Base-by-base conservation (phyloP, 2,329 filamentous ascomycete genomes). In the Rasamsonia emersonii region DNA sequence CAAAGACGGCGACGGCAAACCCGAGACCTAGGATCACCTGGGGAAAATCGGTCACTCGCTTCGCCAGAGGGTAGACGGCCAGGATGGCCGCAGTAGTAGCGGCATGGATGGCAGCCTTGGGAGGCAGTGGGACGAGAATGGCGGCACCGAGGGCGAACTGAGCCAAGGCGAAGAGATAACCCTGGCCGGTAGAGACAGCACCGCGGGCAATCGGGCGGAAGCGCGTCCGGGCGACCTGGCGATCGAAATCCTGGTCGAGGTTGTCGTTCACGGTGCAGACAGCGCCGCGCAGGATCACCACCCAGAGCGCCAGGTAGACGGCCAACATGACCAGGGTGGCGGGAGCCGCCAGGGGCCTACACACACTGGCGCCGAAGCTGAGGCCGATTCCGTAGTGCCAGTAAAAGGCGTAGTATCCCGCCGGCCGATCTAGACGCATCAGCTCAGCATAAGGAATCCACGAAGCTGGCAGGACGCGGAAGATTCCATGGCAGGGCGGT, bases 211-310 rank as follows among this genome's bases (percentile, higher is more conserved):
- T 82, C 3, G 86, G 86, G 10, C 86, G 78, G 18, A 85, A 66
- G 9, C 79, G 74, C 4, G 84, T 93, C 28, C 86, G 74, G 2
- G 72, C 61, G 9, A 93, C 86, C 41, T 86, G 74, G 5, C 82
- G 79, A 57, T 94, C 86, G 10, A 93, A 77, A 46, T 91, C 82
- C 33, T 84, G 76, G 58, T 93, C 86, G 82, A 85, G 88, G 30
- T 93, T 75, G 54, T 94, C 86, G 54, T 93, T 93, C 61, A 93
- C 86, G 11, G 82, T 82, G 58, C 86, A 93, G 31, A 85, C 85
- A 13, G 85, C 84, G 29, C 86, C 82, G 39, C 86, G 81, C 82
- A 93, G 91, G 43, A 93, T 72, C 26, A 93, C 55, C 3, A 84
- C 82, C 30, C 85, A 86, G 2, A 75, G 68, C 47, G 82, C 73